Percentiles rank a stretch among this genome's conserved stretches.
Conservation (phyloP, 352 stramenopile species). For the Phytophthora ohioensis region DNA sequence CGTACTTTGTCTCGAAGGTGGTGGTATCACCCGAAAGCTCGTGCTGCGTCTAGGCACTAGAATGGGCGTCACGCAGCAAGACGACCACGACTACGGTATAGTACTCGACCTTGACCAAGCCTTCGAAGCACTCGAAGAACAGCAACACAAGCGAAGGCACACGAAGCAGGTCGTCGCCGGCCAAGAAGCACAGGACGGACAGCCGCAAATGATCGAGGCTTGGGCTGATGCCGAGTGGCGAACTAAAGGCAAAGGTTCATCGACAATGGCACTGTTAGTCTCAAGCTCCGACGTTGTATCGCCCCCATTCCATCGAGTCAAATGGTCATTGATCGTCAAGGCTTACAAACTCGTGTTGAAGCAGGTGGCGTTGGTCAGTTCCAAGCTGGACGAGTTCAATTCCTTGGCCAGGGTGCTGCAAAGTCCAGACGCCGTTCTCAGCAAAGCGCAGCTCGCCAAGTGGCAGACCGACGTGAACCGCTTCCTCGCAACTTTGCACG, state of each 20-base stretch:
- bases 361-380: constrained; percentile 52
- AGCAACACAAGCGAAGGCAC: constrained; percentile 43
- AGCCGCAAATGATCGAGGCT: constrained; percentile 14
- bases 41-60: constrained; percentile 59
- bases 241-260: constrained; percentile 28
- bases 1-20: constrained; percentile 56
- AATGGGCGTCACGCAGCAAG: constrained; percentile 48
- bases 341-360: constrained; percentile 60
- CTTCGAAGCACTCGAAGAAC: constrained; percentile 40
- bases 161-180: constrained; percentile 46
- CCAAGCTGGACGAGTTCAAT: constrained; percentile 77
- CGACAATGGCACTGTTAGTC: constrained; percentile 42
- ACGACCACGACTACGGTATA: constrained; percentile 76
- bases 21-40: constrained; percentile 41
- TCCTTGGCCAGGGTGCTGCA: constrained; percentile 57
- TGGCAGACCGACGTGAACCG: constrained; percentile 54
- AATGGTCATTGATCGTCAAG: constrained; percentile 55
- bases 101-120: constrained; percentile 67
- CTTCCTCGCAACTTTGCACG: constrained; percentile 43
- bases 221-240: constrained; percentile 67
- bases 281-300: constrained; percentile 60
- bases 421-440: constrained; percentile 49
- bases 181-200: constrained; percentile 31
- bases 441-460: constrained; percentile 61
- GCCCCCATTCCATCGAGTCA: constrained; percentile 59